A percentile compares a stretch with the other conserved stretches of the same genome.
Evolutionary conservation across 768 basidiomycete genomes (phyloP).

Genomic region (Hydnomerulius pinastri): DNA sequence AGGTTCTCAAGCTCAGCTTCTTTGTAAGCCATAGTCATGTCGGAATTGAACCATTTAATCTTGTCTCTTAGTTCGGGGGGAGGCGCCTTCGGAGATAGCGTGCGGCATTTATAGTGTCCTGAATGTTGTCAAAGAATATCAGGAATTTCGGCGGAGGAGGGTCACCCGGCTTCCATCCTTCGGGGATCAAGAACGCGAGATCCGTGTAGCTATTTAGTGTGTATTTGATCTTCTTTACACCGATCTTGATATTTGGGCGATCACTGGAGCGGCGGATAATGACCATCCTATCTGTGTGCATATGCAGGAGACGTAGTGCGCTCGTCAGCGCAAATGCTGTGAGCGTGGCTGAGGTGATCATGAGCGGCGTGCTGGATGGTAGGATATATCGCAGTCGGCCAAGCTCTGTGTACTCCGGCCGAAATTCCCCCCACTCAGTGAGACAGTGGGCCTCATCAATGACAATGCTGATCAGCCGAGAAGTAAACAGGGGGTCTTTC

Average conservation of each 20-base stretch:
- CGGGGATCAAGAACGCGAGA: slow-evolving; percentile 25
- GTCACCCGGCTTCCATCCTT: slow-evolving; percentile 3
- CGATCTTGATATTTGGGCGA: slow-evolving; percentile 34
- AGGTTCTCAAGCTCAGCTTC: slow-evolving; percentile 13
- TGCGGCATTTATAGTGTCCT: not conserved
- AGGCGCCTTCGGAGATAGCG: slow-evolving; percentile 17
- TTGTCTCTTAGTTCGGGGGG: slow-evolving; percentile 8
- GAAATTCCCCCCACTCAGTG: slow-evolving; percentile 31
- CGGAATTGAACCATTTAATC: slow-evolving; percentile 30
- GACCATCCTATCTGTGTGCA: slow-evolving; percentile 12
- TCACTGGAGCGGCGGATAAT: slow-evolving; percentile 29
- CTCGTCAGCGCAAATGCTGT: slow-evolving; percentile 24
- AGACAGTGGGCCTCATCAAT: slow-evolving; percentile 28
- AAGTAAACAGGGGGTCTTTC: not conserved
- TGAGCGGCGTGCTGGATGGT: slow-evolving; percentile 28
- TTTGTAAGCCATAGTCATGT: slow-evolving; percentile 22
- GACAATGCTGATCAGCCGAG: not conserved
- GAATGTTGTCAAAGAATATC: slow-evolving; percentile 15
- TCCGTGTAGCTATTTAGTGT: slow-evolving; percentile 24
- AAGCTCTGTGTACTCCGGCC: slow-evolving; percentile 35
- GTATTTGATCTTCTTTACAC: slow-evolving; percentile 24
- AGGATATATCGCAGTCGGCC: slow-evolving; percentile 30
- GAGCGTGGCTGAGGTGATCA: slow-evolving; percentile 37
- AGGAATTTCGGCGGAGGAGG: slow-evolving; percentile 12
- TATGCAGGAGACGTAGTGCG: slow-evolving; percentile 21